Evolutionary conservation across 768 basidiomycete species (phyloP).

Genomic region (Rhodotorula graminis): DNA sequence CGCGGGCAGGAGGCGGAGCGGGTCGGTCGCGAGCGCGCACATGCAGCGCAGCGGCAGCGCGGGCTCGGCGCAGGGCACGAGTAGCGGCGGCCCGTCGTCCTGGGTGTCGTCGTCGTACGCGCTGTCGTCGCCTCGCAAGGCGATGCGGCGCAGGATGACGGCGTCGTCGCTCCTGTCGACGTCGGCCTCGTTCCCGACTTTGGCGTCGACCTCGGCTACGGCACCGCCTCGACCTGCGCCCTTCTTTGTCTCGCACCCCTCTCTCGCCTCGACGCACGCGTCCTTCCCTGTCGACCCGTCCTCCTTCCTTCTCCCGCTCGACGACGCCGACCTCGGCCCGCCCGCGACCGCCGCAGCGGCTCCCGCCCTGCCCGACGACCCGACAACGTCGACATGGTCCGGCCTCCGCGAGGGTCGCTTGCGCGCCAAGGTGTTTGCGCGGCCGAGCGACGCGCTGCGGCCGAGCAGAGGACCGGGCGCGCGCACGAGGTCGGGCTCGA

Average conservation of each 20-base stretch:
- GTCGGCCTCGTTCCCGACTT: background rate
- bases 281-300: conserved; percentile 10
- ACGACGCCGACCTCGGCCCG: no score
- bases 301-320: background rate
- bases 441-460: background rate
- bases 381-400: background rate
- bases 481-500: background rate
- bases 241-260: conserved; percentile 21
- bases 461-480: no score
- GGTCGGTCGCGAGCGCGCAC: background rate
- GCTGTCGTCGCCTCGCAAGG: background rate
- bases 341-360: no score
- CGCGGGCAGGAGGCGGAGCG: background rate
- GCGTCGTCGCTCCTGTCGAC: background rate
- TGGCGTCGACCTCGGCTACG: background rate
- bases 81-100: background rate
- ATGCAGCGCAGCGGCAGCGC: background rate
- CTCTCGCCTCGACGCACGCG: conserved; percentile 2
- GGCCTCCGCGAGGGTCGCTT: conserved; percentile 11
- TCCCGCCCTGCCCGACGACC: background rate
- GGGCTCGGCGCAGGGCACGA: background rate
- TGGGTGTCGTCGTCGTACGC: no score
- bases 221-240: background rate
- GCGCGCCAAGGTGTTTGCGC: conserved; percentile 11
- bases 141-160: background rate